phyloP scores from a whole-genome alignment of 768 basidiomycete genomes.

The Mycena maculata region DNA sequence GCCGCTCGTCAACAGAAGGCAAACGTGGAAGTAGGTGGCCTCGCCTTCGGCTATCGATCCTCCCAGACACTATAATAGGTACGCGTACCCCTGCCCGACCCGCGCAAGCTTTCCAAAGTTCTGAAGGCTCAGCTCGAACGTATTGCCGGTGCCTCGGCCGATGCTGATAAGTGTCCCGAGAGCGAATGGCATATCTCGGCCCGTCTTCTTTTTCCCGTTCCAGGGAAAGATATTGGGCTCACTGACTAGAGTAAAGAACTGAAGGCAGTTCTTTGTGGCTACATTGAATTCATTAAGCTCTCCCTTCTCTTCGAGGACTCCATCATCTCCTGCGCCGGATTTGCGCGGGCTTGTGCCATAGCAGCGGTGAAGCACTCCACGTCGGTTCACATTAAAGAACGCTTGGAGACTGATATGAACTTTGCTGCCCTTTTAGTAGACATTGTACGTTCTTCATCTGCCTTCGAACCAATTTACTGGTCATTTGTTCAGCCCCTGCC shows the following conservation, averaged over 20 bases:
- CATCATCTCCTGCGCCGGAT: conserved; percentile 10
- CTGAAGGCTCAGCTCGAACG: too few species aligned
- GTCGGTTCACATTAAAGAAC: conserved; percentile 1
- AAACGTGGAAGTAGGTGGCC: background rate
- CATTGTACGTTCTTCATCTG: conserved; percentile 10
- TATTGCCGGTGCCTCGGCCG: too few species aligned
- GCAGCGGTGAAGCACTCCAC: background rate
- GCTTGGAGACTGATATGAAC: background rate
- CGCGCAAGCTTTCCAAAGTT: too few species aligned
- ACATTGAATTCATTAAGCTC: background rate
- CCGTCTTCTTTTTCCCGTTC: background rate
- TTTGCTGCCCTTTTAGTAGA: background rate
- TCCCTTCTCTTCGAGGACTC: background rate
- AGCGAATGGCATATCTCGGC: background rate
- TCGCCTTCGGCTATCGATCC: too few species aligned
- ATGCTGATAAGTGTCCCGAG: background rate
- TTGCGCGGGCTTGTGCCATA: background rate
- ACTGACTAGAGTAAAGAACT: background rate
- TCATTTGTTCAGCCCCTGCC: background rate
- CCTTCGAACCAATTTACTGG: too few species aligned
- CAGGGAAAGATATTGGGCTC: conserved; percentile 4
- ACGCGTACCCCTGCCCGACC: background rate
- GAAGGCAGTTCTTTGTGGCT: conserved; percentile 1
- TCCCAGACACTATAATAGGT: background rate
- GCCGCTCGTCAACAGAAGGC: conserved; percentile 1